Conservation (phyloP, 441 rosid species). For the Melastoma candidum region DNA sequence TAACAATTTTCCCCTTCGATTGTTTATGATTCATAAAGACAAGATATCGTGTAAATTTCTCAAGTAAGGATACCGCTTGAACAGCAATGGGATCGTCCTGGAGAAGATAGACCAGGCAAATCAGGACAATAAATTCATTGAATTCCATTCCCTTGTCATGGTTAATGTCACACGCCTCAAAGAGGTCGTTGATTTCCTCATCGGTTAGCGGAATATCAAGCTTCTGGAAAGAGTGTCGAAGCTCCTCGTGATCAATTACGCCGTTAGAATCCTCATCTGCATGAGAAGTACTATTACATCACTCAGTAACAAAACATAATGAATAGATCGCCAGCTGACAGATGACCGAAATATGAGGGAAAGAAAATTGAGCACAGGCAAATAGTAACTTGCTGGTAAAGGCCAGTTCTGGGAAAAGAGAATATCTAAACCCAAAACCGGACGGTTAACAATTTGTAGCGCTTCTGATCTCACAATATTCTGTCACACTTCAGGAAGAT, state of each 20-base stretch:
- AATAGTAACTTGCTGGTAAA: no score
- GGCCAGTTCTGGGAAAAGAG: no score
- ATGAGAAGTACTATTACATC: constrained; percentile 4
- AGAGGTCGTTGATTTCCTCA: constrained; percentile 74
- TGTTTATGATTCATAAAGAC: constrained; percentile 1
- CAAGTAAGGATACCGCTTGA: constrained; percentile 37
- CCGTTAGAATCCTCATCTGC: constrained; percentile 82
- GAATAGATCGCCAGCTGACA: not conserved
- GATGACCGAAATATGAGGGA: no score
- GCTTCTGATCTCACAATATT: no score
- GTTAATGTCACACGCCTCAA: constrained; percentile 71
- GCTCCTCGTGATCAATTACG: constrained; percentile 65
- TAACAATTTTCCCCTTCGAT: not conserved
- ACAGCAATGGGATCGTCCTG: constrained; percentile 51
- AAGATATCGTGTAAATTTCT: not conserved
- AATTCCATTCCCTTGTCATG: constrained; percentile 71
- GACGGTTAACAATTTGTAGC: no score
- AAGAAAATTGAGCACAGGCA: no score
- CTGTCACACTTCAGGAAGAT: not conserved
- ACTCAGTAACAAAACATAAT: no score
- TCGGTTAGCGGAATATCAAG: constrained; percentile 71
- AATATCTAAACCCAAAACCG: no score
- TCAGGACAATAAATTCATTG: constrained; percentile 86
- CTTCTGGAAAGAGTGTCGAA: constrained; percentile 54
- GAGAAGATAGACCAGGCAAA: constrained; percentile 87